These are phyloP conservation scores for Citrus medica DNA, from an alignment of 345 rosid genomes.

Conservation along the genomic window DNA sequence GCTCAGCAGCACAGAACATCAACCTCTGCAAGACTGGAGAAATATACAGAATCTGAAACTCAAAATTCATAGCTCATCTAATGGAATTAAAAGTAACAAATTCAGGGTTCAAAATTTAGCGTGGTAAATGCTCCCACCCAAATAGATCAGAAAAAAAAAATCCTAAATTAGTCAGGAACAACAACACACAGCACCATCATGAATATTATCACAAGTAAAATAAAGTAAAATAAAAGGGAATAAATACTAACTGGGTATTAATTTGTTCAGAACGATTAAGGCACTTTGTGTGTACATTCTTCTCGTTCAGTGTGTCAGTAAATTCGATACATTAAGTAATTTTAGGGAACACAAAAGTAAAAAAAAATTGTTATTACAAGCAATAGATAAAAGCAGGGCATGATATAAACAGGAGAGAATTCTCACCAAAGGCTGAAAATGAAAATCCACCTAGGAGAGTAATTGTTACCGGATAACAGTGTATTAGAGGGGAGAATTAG, in stretches of 20 bases:
- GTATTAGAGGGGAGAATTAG: background rate
- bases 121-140: background rate
- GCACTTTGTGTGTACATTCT: background rate
- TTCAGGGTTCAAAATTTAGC: background rate
- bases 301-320: background rate
- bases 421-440: background rate
- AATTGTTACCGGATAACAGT: background rate
- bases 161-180: background rate
- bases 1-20: constrained; percentile 16
- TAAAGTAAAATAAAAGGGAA: background rate
- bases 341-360: background rate
- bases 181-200: background rate
- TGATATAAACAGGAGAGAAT: background rate
- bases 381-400: background rate
- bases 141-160: background rate
- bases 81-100: background rate
- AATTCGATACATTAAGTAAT: background rate
- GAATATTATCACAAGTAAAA: background rate
- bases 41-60: constrained; percentile 12
- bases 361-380: background rate
- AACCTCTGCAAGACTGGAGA: constrained; percentile 23
- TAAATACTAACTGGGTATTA: background rate
- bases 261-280: background rate
- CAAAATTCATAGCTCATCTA: constrained; percentile 7
- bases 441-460: background rate